phyloP scores from a whole-genome alignment of 257 asterid species.

The Solanum verrucosum region DNA sequence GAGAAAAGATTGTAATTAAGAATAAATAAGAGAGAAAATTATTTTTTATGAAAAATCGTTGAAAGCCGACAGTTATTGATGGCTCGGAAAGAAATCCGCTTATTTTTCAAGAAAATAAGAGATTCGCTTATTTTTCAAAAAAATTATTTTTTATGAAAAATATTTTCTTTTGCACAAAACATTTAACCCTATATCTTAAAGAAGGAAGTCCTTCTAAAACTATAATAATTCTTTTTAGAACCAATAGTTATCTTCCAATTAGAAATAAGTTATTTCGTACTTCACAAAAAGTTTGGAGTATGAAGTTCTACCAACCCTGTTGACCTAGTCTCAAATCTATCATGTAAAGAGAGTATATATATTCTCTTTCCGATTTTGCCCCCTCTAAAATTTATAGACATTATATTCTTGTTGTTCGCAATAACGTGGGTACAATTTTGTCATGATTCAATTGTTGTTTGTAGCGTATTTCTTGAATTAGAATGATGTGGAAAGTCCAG shows the following conservation, averaged over 20 bases:
- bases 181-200: neutral
- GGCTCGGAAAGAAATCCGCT: too few species aligned
- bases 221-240: neutral
- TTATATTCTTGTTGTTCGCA: too few species aligned
- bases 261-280: neutral
- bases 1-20: fast-evolving
- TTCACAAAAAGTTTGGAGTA: neutral
- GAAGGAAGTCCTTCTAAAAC: neutral
- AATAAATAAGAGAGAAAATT: too few species aligned
- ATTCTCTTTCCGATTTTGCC: neutral
- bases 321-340: neutral
- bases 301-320: neutral
- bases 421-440: too few species aligned
- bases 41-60: too few species aligned
- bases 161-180: fast-evolving
- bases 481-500: too few species aligned
- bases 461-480: too few species aligned
- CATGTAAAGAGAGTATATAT: neutral
- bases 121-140: fast-evolving
- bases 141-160: too few species aligned
- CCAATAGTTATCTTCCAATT: neutral
- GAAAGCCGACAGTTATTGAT: too few species aligned
- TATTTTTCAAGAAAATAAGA: too few species aligned
- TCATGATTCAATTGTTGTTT: too few species aligned
- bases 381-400: neutral